Conservation (phyloP, 2,329 filamentous ascomycete species). For the Ascochyta koolunga region DNA sequence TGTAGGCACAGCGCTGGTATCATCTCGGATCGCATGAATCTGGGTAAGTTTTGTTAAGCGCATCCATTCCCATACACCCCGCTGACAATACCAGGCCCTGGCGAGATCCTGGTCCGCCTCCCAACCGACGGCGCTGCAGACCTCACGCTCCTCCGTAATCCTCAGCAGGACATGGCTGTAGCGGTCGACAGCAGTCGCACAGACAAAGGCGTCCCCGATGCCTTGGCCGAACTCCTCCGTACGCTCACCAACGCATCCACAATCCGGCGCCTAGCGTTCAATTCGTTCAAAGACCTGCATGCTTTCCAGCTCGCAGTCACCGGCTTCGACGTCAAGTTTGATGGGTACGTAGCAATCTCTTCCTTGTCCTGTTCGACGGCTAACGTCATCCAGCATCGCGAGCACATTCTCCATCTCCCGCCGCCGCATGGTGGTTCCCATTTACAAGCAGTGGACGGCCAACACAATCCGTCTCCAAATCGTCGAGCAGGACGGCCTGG, state of each 20-base stretch:
- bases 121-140: constrained; percentile 47
- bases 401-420: constrained; percentile 80
- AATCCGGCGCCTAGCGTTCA: constrained; percentile 68
- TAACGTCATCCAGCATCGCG: constrained; percentile 57
- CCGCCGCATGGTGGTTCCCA: constrained; percentile 85
- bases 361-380: background rate
- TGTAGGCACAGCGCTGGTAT: constrained; percentile 77
- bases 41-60: constrained; percentile 54
- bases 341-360: constrained; percentile 32
- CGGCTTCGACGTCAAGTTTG: constrained; percentile 70
- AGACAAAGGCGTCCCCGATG: constrained; percentile 57
- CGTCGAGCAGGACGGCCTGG: constrained; percentile 73
- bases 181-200: constrained; percentile 62
- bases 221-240: constrained; percentile 69
- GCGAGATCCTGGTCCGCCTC: constrained; percentile 56
- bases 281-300: constrained; percentile 66
- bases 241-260: constrained; percentile 64
- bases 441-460: constrained; percentile 94
- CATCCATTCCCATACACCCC: background rate
- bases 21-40: constrained; percentile 82
- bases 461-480: constrained; percentile 80
- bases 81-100: constrained; percentile 39
- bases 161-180: constrained; percentile 78
- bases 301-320: constrained; percentile 79
- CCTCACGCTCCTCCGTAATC: constrained; percentile 60